Evolutionary conservation across 306 rosid genomes (phyloP), one percentile per base, ranked within the genome.

Genomic region (Begonia loranthoides): DNA sequence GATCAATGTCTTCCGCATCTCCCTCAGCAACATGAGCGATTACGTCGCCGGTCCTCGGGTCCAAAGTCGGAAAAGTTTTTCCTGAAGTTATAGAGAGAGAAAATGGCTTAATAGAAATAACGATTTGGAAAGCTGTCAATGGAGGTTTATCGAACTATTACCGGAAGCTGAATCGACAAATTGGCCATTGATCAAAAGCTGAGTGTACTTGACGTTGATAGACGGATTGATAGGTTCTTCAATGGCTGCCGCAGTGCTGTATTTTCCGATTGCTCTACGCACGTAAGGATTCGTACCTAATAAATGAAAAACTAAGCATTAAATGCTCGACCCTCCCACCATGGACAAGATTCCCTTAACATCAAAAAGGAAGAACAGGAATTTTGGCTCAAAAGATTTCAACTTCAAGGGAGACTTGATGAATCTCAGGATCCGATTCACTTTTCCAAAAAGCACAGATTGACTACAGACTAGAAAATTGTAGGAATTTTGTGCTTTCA

Each of bases 11-110:
- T 72, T 73, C 89, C 44, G 76, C 64, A 22, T 82, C 80, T 46
- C 86, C 97, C 73, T 85, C 97, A 54, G 97, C 76, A 56, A 86
- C 79, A 59, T 85, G 66, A 50, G 97, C 87, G 61, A 90, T 90
- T 59, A 70, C 78, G 41, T 82, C 85, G 58, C 94, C 97, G 14
- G 94, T 74, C 63, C 94, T 75, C 2, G 97, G 95, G 51, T 90
- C 97, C 55, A 78, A 56, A 1, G 97, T 76, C 36, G 87, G 83
- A 75, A 90, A 76, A 8, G 83, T 78, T 69, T 74, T 85, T 53
- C 80, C 97, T 90, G 77, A 58, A 50, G 13, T 56, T 62, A 65
- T 17, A 14, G 13, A 14, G 55, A 33, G 9, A 28, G 36, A 28
- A 28, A 28, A 28, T 28, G 36, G 36, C 36, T 28, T 7, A 28